Percentiles rank a stretch among this genome's conserved stretches.
These are phyloP conservation scores for Tolypocladium tropicale DNA, from an alignment of 2,329 filamentous ascomycete species.

Conservation along the genomic window DNA sequence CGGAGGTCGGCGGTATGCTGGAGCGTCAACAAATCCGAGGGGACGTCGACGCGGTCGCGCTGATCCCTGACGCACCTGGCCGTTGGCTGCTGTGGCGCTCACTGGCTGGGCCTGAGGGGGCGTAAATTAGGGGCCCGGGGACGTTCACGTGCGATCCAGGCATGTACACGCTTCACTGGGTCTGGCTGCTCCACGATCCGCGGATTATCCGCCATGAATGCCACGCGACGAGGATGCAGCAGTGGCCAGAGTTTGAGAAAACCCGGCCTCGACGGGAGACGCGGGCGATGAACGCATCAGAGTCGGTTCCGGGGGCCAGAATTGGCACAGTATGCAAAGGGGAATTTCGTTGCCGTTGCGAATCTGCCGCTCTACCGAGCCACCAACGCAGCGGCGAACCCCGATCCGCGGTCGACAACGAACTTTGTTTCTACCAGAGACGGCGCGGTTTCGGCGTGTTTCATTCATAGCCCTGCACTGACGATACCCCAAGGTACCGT, in stretches of 20 bases:
- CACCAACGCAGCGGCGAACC: neutral
- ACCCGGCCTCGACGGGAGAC: neutral
- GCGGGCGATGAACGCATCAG: too few species aligned
- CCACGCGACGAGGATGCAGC: neutral
- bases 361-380: neutral
- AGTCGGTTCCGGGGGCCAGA: neutral
- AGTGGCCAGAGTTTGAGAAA: too few species aligned
- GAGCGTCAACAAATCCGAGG: slow-evolving; percentile 1
- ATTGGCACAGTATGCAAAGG: neutral
- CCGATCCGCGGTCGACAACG: neutral
- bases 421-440: neutral
- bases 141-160: slow-evolving; percentile 6
- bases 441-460: neutral
- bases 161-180: slow-evolving; percentile 1
- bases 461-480: neutral
- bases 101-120: neutral
- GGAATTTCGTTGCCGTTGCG: neutral
- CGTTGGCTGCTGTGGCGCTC: neutral
- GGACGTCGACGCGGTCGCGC: slow-evolving; percentile 10
- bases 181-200: neutral
- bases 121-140: neutral
- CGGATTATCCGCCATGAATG: neutral
- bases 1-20: slow-evolving; percentile 1
- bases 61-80: slow-evolving; percentile 3
- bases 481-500: too few species aligned